A percentile compares a stretch with the other conserved stretches of the same genome.
phyloP scores from a whole-genome alignment of 2,329 filamentous ascomycete species.

The Penicillium polonicum region DNA sequence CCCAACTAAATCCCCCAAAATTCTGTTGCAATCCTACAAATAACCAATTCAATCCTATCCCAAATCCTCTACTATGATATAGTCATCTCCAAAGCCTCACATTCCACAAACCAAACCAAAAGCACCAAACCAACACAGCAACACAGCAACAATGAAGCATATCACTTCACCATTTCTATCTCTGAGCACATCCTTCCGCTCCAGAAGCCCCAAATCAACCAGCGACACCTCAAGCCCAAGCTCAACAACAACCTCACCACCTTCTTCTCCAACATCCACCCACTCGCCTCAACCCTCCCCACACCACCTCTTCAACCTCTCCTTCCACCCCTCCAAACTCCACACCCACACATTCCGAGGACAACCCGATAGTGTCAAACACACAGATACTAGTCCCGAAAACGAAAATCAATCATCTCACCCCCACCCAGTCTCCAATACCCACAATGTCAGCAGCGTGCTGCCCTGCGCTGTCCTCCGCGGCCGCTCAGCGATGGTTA shows the following conservation, averaged over 20 bases:
- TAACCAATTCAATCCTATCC: not conserved
- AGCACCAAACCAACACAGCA: not conserved
- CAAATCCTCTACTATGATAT: not conserved
- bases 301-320: conserved; percentile 23
- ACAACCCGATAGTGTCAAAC: conserved; percentile 3
- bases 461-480: conserved; percentile 30
- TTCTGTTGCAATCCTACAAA: not conserved
- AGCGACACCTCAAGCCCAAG: conserved; percentile 22
- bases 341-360: conserved; percentile 9
- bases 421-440: not conserved
- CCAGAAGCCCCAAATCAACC: conserved; percentile 18
- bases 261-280: conserved; percentile 22
- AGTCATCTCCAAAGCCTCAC: not conserved
- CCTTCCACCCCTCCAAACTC: conserved; percentile 32
- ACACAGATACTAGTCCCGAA: not conserved
- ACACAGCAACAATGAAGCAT: conserved; percentile 23
- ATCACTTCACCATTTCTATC: conserved; percentile 28
- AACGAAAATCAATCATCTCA: not conserved
- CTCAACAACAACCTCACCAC: conserved; percentile 30
- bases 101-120: not conserved
- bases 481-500: conserved; percentile 31
- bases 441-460: conserved; percentile 17
- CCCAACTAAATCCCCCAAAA: not conserved
- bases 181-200: conserved; percentile 34
- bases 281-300: conserved; percentile 8